These are phyloP conservation scores for Lentinula aciculospora DNA, from an alignment of 768 basidiomycete genomes.

Conservation along the genomic window DNA sequence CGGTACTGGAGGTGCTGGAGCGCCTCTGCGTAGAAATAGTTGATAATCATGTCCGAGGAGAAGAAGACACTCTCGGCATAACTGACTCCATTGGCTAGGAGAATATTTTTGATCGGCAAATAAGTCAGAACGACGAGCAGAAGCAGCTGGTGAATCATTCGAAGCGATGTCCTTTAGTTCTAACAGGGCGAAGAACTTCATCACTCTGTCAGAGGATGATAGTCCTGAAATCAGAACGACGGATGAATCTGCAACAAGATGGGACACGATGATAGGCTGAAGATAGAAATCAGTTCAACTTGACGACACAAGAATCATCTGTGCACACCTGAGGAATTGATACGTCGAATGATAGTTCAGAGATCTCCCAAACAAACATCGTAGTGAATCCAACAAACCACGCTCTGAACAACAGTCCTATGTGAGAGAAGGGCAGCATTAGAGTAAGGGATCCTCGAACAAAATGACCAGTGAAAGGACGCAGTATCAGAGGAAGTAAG, in stretches of 20 bases:
- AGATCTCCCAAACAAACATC: slow-evolving; percentile 55
- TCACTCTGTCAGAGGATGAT: slow-evolving; percentile 43
- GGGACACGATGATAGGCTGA: slow-evolving; percentile 44
- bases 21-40: slow-evolving; percentile 54
- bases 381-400: slow-evolving; percentile 50
- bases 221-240: slow-evolving; percentile 60
- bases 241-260: slow-evolving; percentile 43
- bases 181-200: slow-evolving; percentile 60
- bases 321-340: slow-evolving; percentile 49
- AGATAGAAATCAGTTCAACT: background rate
- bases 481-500: slow-evolving; percentile 40
- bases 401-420: slow-evolving; percentile 37
- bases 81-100: slow-evolving; percentile 57
- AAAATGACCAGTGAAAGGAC: slow-evolving; percentile 63
- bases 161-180: slow-evolving; percentile 52
- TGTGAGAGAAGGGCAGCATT: slow-evolving; percentile 40
- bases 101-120: slow-evolving; percentile 67
- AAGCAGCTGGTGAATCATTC: slow-evolving; percentile 33
- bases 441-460: slow-evolving; percentile 51
- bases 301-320: background rate
- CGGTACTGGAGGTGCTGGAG: slow-evolving; percentile 20
- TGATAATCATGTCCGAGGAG: slow-evolving; percentile 68
- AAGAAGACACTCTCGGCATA: slow-evolving; percentile 55
- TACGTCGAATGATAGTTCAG: slow-evolving; percentile 54
- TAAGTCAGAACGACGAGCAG: slow-evolving; percentile 43